Base-by-base conservation (phyloP, 2,329 filamentous ascomycete species). In the Phyllosticta capitalensis region DNA sequence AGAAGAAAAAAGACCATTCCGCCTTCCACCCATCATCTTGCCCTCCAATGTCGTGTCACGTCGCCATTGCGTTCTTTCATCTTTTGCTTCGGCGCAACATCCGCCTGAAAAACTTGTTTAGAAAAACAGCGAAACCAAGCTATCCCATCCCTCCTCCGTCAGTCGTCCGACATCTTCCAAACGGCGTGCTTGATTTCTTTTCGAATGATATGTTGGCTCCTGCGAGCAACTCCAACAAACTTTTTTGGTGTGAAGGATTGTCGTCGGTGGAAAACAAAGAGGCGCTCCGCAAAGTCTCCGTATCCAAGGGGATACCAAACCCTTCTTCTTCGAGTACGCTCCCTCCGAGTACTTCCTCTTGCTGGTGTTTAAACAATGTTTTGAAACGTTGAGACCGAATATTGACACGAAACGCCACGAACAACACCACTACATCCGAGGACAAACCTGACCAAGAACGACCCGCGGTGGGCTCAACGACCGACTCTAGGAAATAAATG, bases 401-500 rank as follows among this genome's bases (percentile, higher is more conserved):
- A 45, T 45, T 45, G 33, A 45, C 38, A 45, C 38, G 38, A 45
- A 45, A 45, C 38, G 38, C 38, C 38, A 45, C 38, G n/a, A n/a
- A 26, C 24, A 45, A 45, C 38, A 45, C 38, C 38, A 45, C 38
- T 14, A 19, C 38, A n/a, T 45, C 5, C 17, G n/a, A 12, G 14
- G 38, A 7, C 38, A 17, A 14, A 14, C 38, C 38, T 17, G 38
- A 6, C 38, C 17, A 45, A 45, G 14, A 45, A n/a, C n/a, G 38
- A n/a, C 38, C 38, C 38, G 52, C 33, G 30, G 33, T 30, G 38
- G 56, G 51, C 49, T 17, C 21, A 59, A 54, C 52, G 38, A 54
- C n/a, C 28, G 56, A 50, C 53, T 53, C 56, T 52, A 59, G 33
- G 56, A 45, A 53, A 59, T 22, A 59, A 58, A 59, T 38, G 33